Conservation (phyloP, 345 rosid species). For the Melaleuca quinquenervia region DNA sequence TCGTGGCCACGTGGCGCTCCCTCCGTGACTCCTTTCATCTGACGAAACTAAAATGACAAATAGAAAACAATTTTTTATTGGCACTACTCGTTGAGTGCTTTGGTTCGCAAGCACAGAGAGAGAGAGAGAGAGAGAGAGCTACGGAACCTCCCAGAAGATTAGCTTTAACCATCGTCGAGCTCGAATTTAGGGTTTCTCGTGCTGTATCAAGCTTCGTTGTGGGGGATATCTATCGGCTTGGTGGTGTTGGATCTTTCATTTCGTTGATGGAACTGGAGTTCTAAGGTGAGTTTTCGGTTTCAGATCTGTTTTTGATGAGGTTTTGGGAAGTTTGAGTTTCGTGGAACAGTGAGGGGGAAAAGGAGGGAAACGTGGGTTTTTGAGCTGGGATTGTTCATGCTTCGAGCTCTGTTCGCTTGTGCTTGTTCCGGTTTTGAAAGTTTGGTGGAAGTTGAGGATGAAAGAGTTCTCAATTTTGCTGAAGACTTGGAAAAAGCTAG, state of each 20-base stretch:
- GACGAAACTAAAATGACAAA: neutral
- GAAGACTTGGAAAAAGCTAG: neutral
- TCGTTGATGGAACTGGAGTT: neutral
- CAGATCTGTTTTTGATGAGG: neutral
- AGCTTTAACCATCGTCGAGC: neutral
- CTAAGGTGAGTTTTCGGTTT: neutral
- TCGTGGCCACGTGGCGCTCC: constrained; percentile 43
- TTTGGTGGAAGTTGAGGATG: neutral
- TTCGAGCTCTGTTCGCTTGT: neutral
- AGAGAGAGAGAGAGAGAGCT: neutral
- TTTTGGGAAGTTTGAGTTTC: neutral
- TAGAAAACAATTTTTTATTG: neutral
- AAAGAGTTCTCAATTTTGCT: neutral
- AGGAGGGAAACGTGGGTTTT: neutral
- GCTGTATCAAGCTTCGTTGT: neutral
- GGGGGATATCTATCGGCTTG: neutral
- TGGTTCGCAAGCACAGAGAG: constrained; percentile 1
- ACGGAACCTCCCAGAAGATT: constrained; percentile 21
- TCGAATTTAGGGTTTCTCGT: neutral
- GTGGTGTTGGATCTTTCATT: neutral
- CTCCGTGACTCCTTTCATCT: constrained; percentile 6
- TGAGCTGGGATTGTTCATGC: neutral
- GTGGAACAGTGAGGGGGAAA: neutral
- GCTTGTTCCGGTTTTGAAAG: neutral
- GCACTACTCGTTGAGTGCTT: neutral